Evolutionary conservation across 176 grass and related monocot species (phyloP), one percentile per base, ranked within the genome.

Genomic region (Aechmea fasciata): DNA sequence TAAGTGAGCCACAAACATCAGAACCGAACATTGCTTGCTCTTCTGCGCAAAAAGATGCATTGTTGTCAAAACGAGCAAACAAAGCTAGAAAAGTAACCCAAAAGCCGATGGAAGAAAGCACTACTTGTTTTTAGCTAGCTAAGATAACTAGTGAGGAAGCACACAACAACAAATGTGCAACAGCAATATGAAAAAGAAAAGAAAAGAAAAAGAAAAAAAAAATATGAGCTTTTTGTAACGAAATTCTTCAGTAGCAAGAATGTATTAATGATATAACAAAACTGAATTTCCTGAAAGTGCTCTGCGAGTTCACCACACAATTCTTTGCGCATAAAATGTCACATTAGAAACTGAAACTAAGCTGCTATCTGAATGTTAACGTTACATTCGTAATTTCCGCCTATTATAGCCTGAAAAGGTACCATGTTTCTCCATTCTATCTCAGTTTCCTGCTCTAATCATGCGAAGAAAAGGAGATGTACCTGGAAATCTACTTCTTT

Each of bases 401-500:
- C 52, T 55, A 55, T 55, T 55, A n/a, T 55, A n/a, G 13, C 52
- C 15, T 13, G 15, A 55, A 55, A 13, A n/a, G 10, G 52, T 55
- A 55, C 52, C 52, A 61, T 57, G 15, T 65, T 65, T 25, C 19
- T 74, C 61, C 26, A 59, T 26, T 8, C 22, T 51, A 24, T 50
- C 22, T 63, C 28, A 49, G 47, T 17, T 4, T 73, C 41, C 33
- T 48, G 29, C 28, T 62, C 52, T 22, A 17, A 8, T 9, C 17
- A 71, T 61, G 2, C 19, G 55, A 13, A 47, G 55, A 13, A 47
- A 48, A 13, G 61, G n/a, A 13, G 13, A 24, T 57, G 7, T 13
- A 19, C 48, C 6, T 15, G 47, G 47, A 18, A 71, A 50, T 75
- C 49, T 75, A 75, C 48, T 75, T 75, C 63, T 75, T 75, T 29